Evolutionary conservation across 1,139 yeast genomes (phyloP).

Genomic region (Candida sanyaensis): DNA sequence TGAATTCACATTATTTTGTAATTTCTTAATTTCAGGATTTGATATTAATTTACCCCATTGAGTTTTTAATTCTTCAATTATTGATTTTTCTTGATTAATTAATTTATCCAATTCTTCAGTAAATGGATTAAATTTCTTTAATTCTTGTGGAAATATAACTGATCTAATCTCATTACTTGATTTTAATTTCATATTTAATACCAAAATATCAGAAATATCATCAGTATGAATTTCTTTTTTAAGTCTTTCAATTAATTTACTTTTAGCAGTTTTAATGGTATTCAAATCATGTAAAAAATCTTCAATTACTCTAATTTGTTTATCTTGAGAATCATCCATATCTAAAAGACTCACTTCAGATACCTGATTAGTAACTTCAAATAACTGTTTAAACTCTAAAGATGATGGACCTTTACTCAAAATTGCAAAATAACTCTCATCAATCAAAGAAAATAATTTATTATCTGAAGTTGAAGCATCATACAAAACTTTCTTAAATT

Average conservation of each 20-base stretch:
- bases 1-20: constrained; percentile 36
- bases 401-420: constrained; percentile 39
- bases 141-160: constrained; percentile 67
- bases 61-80: constrained; percentile 57
- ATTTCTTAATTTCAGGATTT: constrained; percentile 41
- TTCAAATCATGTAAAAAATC: constrained; percentile 48
- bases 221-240: constrained; percentile 76
- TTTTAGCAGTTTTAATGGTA: constrained; percentile 58
- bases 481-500: constrained; percentile 62
- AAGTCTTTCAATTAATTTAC: constrained; percentile 60
- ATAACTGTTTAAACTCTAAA: constrained; percentile 31
- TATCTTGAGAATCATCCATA: constrained; percentile 48
- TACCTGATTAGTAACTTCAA: constrained; percentile 18
- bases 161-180: constrained; percentile 58
- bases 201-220: constrained; percentile 78
- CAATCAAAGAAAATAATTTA: constrained; percentile 45
- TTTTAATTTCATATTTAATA: constrained; percentile 63
- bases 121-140: constrained; percentile 75
- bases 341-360: constrained; percentile 57
- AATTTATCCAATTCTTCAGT: constrained; percentile 69
- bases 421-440: constrained; percentile 25
- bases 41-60: constrained; percentile 60
- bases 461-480: constrained; percentile 72
- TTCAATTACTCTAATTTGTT: constrained; percentile 44
- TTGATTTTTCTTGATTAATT: constrained; percentile 58